Percentiles rank a stretch among this genome's conserved stretches.
phyloP scores from a whole-genome alignment of 305 asterid genomes.

The Solanum hybrid region DNA sequence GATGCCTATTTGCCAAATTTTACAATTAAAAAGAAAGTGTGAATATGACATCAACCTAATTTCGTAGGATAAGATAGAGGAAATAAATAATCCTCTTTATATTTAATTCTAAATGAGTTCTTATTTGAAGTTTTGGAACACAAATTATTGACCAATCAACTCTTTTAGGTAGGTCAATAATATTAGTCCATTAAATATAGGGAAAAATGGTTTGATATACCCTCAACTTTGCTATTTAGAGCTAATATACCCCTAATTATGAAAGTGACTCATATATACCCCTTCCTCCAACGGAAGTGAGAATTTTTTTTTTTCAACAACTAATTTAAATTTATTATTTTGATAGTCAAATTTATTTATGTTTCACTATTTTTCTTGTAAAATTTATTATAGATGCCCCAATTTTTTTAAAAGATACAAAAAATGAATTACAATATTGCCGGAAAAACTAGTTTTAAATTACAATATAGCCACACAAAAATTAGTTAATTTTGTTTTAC shows the following conservation, averaged over 20 bases:
- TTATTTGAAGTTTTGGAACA: background rate
- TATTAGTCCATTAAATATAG: background rate
- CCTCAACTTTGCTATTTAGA: no score
- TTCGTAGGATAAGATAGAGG: background rate
- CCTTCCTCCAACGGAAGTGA: no score
- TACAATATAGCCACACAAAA: background rate
- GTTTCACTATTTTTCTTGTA: background rate
- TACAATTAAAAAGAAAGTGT: background rate
- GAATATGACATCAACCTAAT: background rate
- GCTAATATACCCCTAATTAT: no score
- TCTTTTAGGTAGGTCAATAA: background rate
- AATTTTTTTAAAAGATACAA: no score
- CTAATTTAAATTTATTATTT: no score
- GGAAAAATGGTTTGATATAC: background rate
- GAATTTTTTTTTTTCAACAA: no score
- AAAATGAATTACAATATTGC: background rate
- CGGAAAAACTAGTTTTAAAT: background rate
- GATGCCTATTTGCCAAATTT: background rate
- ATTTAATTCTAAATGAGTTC: background rate
- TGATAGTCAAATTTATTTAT: no score
- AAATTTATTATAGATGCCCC: background rate
- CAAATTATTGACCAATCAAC: background rate
- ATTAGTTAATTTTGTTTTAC: no score
- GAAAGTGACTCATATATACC: background rate
- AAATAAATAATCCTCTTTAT: background rate